Conservation (phyloP, 257 asterid genomes). For the Nyctanthes arbortristis region DNA sequence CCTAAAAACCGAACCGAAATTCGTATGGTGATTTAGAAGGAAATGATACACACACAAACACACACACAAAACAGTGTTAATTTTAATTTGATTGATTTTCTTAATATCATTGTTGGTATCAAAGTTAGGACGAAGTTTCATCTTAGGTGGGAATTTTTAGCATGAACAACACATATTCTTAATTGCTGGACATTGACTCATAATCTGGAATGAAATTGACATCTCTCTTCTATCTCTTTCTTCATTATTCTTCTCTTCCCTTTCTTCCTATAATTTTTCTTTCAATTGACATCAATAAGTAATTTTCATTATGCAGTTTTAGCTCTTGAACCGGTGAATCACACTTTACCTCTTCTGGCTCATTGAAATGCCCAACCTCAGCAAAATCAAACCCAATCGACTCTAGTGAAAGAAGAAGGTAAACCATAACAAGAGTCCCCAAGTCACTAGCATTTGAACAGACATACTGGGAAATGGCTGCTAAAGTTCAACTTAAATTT, state of each 20-base stretch:
- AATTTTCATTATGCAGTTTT: background rate
- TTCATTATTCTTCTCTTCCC: background rate
- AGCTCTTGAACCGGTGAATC: background rate
- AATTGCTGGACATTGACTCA: background rate
- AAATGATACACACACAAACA: too few species aligned
- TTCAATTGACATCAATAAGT: background rate
- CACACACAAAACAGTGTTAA: too few species aligned
- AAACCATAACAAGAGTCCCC: background rate
- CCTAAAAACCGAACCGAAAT: too few species aligned
- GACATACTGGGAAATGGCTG: background rate
- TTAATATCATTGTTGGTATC: background rate
- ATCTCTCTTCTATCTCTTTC: background rate
- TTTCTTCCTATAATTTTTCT: background rate
- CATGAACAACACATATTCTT: background rate
- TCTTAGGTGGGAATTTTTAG: background rate
- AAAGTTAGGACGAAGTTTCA: background rate
- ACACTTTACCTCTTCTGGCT: background rate
- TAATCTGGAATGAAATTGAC: background rate
- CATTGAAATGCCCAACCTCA: background rate
- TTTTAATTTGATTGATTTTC: background rate
- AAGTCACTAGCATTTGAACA: conserved; percentile 5
- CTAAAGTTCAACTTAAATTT: conserved; percentile 1
- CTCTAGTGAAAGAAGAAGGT: background rate
- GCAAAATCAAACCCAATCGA: background rate
- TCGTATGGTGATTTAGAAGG: too few species aligned